Evolutionary conservation across 768 basidiomycete genomes (phyloP).

Genomic region (Termitomyces sp.): DNA sequence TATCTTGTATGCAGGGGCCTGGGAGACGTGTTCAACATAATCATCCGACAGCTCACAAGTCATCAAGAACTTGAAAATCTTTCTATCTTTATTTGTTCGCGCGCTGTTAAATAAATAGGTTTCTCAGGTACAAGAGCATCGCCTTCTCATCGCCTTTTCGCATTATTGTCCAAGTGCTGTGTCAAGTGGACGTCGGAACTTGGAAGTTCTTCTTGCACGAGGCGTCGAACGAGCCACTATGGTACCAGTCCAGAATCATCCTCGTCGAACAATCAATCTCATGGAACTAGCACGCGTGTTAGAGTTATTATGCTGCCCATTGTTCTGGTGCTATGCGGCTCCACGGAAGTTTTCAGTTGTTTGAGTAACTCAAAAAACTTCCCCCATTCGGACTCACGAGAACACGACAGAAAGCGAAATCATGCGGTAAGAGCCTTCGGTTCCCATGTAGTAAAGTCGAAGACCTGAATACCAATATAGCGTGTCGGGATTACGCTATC

Average conservation of each 20-base stretch:
- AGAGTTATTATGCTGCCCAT: neutral
- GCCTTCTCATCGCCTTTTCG: neutral
- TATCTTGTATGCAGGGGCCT: neutral
- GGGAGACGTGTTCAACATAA: slow-evolving; percentile 7
- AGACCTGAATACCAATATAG: neutral
- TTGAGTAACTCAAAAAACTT: neutral
- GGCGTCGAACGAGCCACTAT: neutral
- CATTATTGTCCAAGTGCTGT: neutral
- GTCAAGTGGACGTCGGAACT: neutral
- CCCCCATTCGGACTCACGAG: neutral
- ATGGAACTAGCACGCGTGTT: neutral
- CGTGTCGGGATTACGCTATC: neutral
- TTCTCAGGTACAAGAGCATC: neutral
- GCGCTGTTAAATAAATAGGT: neutral
- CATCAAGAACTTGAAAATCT: neutral
- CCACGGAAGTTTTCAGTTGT: neutral
- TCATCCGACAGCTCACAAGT: neutral
- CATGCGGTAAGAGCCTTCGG: neutral
- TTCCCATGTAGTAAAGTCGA: neutral
- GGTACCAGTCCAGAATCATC: neutral
- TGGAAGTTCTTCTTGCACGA: neutral
- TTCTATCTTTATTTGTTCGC: neutral
- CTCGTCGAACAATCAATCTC: neutral
- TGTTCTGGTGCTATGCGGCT: neutral
- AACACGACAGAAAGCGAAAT: neutral